Conservation (phyloP, 805 yeast species). For the Danielia oregonensis region DNA sequence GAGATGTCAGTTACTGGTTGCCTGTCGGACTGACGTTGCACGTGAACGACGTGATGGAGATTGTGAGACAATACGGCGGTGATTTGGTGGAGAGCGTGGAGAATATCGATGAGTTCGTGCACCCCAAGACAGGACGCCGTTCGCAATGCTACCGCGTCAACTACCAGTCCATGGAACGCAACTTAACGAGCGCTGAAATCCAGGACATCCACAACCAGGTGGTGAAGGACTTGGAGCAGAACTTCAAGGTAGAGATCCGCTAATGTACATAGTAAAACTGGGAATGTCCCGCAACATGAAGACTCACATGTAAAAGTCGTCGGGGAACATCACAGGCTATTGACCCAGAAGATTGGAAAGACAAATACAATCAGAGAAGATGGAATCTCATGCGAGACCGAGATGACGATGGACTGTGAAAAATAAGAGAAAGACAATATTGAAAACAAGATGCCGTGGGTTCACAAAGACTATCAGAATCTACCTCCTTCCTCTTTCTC, state of each 20-base stretch:
- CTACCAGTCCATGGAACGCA: constrained; percentile 95
- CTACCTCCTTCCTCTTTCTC: no score
- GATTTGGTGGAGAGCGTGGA: constrained; percentile 85
- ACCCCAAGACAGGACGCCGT: constrained; percentile 73
- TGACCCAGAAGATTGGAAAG: no score
- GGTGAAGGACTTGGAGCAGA: constrained; percentile 49
- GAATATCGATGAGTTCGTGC: constrained; percentile 75
- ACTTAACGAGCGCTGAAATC: constrained; percentile 80
- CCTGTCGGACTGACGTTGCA: constrained; percentile 53
- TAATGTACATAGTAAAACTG: constrained; percentile 10
- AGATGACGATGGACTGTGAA: no score
- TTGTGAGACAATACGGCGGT: constrained; percentile 79
- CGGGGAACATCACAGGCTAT: no score
- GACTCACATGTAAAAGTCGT: no score
- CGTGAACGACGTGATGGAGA: constrained; percentile 90
- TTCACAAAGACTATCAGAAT: no score
- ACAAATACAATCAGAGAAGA: no score
- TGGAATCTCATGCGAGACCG: no score
- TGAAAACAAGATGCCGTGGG: no score
- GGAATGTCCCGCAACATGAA: no score
- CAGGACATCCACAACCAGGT: constrained; percentile 69
- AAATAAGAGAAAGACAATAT: no score
- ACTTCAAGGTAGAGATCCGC: constrained; percentile 56
- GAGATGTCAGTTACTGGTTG: constrained; percentile 94
- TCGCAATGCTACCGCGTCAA: constrained; percentile 87